Evolutionary conservation across 192 early-diverging fungal species (phyloP).

Genomic region (Coemansia sp.): DNA sequence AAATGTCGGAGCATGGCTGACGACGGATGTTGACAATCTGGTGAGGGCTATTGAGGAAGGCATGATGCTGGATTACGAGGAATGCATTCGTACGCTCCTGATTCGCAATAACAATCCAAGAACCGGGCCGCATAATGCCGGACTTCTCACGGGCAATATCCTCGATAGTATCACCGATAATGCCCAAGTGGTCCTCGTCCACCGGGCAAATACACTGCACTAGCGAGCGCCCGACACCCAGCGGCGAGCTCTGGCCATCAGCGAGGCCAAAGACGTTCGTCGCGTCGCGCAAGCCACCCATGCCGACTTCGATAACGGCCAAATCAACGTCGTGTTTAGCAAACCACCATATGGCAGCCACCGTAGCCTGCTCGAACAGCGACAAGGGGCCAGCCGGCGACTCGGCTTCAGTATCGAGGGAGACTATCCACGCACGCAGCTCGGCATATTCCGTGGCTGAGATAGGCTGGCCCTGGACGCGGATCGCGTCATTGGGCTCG

Average conservation of each 20-base stretch:
- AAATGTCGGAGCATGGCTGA: slow-evolving; percentile 39
- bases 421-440: slow-evolving; percentile 44
- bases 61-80: slow-evolving; percentile 43
- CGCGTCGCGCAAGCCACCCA: slow-evolving; percentile 78
- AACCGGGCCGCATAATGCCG: slow-evolving; percentile 68
- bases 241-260: slow-evolving; percentile 52
- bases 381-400: slow-evolving; percentile 49
- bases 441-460: slow-evolving; percentile 38
- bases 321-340: slow-evolving; percentile 62
- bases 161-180: slow-evolving; percentile 68
- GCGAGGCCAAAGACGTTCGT: slow-evolving; percentile 73
- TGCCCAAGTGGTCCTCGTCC: slow-evolving; percentile 72
- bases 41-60: slow-evolving; percentile 32
- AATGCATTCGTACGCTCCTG: slow-evolving; percentile 45
- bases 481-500: slow-evolving; percentile 63
- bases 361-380: slow-evolving; percentile 75
- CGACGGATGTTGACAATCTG: slow-evolving; percentile 49
- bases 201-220: slow-evolving; percentile 67
- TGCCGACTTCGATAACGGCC: slow-evolving; percentile 81
- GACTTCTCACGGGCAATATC: slow-evolving; percentile 77
- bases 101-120: slow-evolving; percentile 46
- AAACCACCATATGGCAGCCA: slow-evolving; percentile 63
- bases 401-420: slow-evolving; percentile 40
- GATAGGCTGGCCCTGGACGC: slow-evolving; percentile 61
- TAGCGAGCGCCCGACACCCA: slow-evolving; percentile 49